Base-by-base conservation (phyloP, 768 basidiomycete species). In the Boletus rubropictus region DNA sequence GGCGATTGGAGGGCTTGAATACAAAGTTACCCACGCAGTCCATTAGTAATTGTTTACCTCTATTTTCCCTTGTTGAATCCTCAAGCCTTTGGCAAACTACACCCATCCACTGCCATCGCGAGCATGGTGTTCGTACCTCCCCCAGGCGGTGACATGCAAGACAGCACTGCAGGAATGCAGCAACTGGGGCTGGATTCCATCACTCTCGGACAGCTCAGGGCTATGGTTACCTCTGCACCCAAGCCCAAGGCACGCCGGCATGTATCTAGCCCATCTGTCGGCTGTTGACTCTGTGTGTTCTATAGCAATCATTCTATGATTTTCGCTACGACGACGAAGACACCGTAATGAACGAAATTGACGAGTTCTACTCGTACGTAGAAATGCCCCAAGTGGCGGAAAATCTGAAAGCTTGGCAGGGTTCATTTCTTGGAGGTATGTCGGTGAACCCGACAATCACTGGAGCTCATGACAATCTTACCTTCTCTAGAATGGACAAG, bases 351-450 rank as follows among this genome's bases (percentile, higher is more conserved):
- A 86, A 88, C 58, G 96, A 99, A 65, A 84, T 99, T 32, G 89
- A 97, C 49, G 96, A 99, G 68, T 97, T 98, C 70, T 98, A 95
- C 67, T 90, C 91, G 18, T 99, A 96, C 68, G 83, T 91, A 51
- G 95, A 97, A 72, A 89, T 92, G 80, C 80, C 87, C 0, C 89
- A 93, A 63, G 84, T 92, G 18, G 81, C 80, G 3, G 88, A 90
- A 72, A 90, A 91, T 63, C 72, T 89, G 53, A 85, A 82, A 60
- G 86, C 89, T 37, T 96, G 91, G 87, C 80, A 86, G 59, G 84
- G 84, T 32, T 89, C 86, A 35, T 94, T 87, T 62, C 69, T 75
- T 25, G 81, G 81, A 67, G 87, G 91, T 87, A 59, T 57, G 80
- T 44, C 34, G 39, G 28, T 46, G 41, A 25, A 21, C 43, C 45